These are phyloP conservation scores for Pleurotus tuber-regium DNA, from an alignment of 768 basidiomycete genomes.

Conservation along the genomic window DNA sequence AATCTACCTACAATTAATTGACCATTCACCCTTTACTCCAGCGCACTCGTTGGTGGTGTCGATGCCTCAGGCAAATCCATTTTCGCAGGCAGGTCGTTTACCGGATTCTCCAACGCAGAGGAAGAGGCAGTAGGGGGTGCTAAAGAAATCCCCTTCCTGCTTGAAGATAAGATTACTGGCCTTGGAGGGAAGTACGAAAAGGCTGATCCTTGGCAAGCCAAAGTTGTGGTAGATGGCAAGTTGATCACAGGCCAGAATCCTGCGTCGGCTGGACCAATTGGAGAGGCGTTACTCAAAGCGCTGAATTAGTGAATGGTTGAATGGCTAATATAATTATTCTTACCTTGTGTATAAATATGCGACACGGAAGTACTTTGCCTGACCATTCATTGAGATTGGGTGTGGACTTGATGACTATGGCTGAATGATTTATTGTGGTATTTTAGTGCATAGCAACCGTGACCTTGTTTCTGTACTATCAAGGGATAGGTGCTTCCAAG, in stretches of 20 bases:
- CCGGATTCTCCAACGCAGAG: constrained; percentile 73
- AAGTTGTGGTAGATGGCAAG: constrained; percentile 57
- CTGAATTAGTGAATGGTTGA: constrained; percentile 27
- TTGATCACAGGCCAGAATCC: constrained; percentile 78
- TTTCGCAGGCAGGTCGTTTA: constrained; percentile 53
- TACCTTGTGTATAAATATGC: too few species aligned
- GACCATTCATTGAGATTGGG: too few species aligned
- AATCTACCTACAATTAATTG: neutral
- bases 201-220: constrained; percentile 49
- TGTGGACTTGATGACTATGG: too few species aligned
- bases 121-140: constrained; percentile 48
- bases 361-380: too few species aligned
- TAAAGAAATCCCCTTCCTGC: constrained; percentile 66
- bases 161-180: constrained; percentile 60
- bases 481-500: too few species aligned
- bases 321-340: too few species aligned
- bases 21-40: constrained; percentile 14
- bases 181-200: constrained; percentile 70
- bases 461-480: too few species aligned
- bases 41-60: constrained; percentile 58
- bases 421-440: too few species aligned
- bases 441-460: too few species aligned
- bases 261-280: constrained; percentile 56
- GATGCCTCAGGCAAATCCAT: constrained; percentile 61
- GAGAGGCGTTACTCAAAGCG: constrained; percentile 52